Conservation (phyloP, 2,329 filamentous ascomycete genomes). For the Xylariaceae sp. region DNA sequence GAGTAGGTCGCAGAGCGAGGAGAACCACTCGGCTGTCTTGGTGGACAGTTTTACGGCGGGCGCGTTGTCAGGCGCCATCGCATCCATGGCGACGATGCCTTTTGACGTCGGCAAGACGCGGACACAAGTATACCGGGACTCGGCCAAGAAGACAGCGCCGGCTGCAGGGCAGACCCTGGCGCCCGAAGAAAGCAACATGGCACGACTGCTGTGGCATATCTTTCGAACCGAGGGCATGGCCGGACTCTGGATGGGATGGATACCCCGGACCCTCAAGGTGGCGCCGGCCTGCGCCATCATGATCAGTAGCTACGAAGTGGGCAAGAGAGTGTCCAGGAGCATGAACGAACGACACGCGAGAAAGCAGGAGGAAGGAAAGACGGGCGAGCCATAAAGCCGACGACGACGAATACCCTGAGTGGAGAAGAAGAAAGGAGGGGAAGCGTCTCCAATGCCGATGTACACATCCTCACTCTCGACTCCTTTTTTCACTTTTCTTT, state of each 20-base stretch:
- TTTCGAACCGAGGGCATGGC: slow-evolving; percentile 75
- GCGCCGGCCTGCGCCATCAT: slow-evolving; percentile 97
- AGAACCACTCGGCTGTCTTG: slow-evolving; percentile 74
- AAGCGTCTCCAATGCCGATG: background rate
- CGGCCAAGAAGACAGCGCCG: slow-evolving; percentile 32
- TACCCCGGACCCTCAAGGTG: slow-evolving; percentile 86
- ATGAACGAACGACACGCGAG: slow-evolving; percentile 57
- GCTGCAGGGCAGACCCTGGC: slow-evolving; percentile 32
- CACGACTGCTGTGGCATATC: slow-evolving; percentile 82
- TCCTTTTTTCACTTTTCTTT: slow-evolving; percentile 15
- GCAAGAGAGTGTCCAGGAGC: slow-evolving; percentile 78
- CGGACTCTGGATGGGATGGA: slow-evolving; percentile 88
- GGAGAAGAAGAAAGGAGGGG: background rate
- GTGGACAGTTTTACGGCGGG: slow-evolving; percentile 87
- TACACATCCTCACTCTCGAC: slow-evolving; percentile 18
- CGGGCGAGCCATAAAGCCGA: slow-evolving; percentile 8
- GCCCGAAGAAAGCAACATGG: slow-evolving; percentile 76
- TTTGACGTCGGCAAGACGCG: slow-evolving; percentile 98
- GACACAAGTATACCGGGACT: slow-evolving; percentile 75
- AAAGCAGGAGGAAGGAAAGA: slow-evolving; percentile 22
- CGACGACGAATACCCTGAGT: background rate
- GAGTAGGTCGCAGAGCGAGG: slow-evolving; percentile 57
- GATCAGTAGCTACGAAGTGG: slow-evolving; percentile 97
- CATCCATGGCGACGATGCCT: slow-evolving; percentile 84
- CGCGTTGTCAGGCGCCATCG: slow-evolving; percentile 74